Conservation (phyloP, 78 protist species). For the Chrysochromulina parva region DNA sequence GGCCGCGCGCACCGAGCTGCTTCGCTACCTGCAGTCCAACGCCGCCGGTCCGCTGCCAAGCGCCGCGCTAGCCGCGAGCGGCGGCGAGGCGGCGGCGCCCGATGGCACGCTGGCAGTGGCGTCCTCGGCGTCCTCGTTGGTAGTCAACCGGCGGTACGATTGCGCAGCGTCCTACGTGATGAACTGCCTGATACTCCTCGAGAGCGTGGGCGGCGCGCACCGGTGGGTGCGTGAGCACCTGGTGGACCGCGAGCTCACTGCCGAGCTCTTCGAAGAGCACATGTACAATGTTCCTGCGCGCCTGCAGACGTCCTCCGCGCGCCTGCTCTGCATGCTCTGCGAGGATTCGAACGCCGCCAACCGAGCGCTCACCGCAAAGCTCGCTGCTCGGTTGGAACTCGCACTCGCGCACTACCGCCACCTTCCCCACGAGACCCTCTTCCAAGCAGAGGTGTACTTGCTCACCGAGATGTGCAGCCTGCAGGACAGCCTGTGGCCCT, state of each 20-base stretch:
- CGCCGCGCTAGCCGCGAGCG: background rate
- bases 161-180: background rate
- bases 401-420: background rate
- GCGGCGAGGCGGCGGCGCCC: background rate
- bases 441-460: background rate
- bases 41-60: background rate
- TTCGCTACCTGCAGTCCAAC: conserved; percentile 34
- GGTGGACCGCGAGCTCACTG: conserved; percentile 18
- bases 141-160: background rate
- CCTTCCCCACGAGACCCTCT: background rate
- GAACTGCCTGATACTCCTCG: background rate
- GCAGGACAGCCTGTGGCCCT: background rate
- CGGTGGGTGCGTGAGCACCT: background rate
- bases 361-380: background rate
- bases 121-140: background rate
- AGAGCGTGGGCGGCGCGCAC: background rate
- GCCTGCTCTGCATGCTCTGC: background rate
- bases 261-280: conserved; percentile 40
- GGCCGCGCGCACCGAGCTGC: conserved; percentile 58
- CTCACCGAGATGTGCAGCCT: background rate
- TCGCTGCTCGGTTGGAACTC: background rate
- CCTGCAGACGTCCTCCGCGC: background rate
- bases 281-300: conserved; percentile 24
- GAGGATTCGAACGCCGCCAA: background rate
- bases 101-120: background rate